Conservation (phyloP, 2,329 filamentous ascomycete species). For the Aspergillus eucalypticola region DNA sequence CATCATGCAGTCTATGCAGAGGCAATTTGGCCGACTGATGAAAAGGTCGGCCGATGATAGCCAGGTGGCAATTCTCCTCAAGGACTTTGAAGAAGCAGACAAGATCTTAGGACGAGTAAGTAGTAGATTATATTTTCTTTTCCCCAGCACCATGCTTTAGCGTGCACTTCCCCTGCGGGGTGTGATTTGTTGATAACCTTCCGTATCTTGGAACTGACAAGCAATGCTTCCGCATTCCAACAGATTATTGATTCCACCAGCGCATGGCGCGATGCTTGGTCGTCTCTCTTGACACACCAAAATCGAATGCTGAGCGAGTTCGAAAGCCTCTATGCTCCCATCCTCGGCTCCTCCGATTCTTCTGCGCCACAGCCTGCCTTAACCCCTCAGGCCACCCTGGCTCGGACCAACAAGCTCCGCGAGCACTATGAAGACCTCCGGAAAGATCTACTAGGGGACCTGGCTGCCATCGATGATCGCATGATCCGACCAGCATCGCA, state of each 20-base stretch:
- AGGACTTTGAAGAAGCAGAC: slow-evolving; percentile 79
- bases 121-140: not conserved
- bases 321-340: slow-evolving; percentile 73
- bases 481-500: slow-evolving; percentile 70
- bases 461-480: slow-evolving; percentile 68
- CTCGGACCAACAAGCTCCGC: slow-evolving; percentile 65
- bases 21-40: slow-evolving; percentile 72
- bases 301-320: slow-evolving; percentile 67
- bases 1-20: slow-evolving; percentile 59
- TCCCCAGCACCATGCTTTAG: not conserved
- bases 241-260: slow-evolving; percentile 75
- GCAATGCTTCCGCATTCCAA: slow-evolving; percentile 1
- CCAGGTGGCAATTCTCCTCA: slow-evolving; percentile 71
- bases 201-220: slow-evolving; percentile 12
- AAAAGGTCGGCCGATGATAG: slow-evolving; percentile 73
- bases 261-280: slow-evolving; percentile 78
- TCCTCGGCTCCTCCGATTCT: slow-evolving; percentile 65
- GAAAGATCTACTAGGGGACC: slow-evolving; percentile 69
- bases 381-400: slow-evolving; percentile 64
- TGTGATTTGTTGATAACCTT: not conserved
- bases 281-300: slow-evolving; percentile 68
- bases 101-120: slow-evolving; percentile 69
- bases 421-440: slow-evolving; percentile 70
- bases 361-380: slow-evolving; percentile 56
- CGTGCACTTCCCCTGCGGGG: not conserved